Evolutionary conservation across 1,284 basidiomycete genomes (phyloP).

Genomic region (Agaricales sp.): DNA sequence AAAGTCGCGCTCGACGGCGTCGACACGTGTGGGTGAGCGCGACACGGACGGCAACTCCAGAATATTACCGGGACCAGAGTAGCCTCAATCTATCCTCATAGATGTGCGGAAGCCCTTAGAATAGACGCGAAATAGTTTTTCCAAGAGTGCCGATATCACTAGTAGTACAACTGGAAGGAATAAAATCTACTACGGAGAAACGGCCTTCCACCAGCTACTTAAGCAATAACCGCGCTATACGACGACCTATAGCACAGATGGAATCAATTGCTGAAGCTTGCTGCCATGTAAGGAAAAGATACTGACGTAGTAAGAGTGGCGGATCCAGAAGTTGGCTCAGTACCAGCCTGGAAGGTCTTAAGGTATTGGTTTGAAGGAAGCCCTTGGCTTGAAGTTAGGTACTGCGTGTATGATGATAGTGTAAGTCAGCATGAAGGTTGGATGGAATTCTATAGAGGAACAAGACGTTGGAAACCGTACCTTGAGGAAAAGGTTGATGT

Average conservation of each 20-base stretch:
- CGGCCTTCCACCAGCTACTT: too few species aligned
- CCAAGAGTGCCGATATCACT: too few species aligned
- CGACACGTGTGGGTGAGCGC: too few species aligned
- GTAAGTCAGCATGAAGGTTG: constrained; percentile 1
- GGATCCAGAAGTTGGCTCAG: constrained; percentile 30
- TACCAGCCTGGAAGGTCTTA: constrained; percentile 31
- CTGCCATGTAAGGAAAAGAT: constrained; percentile 8
- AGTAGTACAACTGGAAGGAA: too few species aligned
- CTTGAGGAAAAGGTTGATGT: constrained; percentile 43
- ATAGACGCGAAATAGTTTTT: too few species aligned
- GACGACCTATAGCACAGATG: not conserved
- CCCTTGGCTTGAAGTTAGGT: constrained; percentile 35
- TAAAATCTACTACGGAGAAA: too few species aligned
- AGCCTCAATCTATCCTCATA: too few species aligned
- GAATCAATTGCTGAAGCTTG: not conserved
- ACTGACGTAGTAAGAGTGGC: constrained; percentile 30
- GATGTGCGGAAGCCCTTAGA: too few species aligned
- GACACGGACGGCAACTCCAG: too few species aligned
- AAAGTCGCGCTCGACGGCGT: too few species aligned
- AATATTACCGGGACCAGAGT: too few species aligned
- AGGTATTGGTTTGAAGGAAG: constrained; percentile 33
- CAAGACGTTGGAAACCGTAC: constrained; percentile 21
- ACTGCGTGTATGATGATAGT: constrained; percentile 22
- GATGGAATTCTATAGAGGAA: not conserved
- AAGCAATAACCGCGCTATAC: not conserved